phyloP scores from a whole-genome alignment of 2,329 filamentous ascomycete genomes.

The Aspergillus glaucus region DNA sequence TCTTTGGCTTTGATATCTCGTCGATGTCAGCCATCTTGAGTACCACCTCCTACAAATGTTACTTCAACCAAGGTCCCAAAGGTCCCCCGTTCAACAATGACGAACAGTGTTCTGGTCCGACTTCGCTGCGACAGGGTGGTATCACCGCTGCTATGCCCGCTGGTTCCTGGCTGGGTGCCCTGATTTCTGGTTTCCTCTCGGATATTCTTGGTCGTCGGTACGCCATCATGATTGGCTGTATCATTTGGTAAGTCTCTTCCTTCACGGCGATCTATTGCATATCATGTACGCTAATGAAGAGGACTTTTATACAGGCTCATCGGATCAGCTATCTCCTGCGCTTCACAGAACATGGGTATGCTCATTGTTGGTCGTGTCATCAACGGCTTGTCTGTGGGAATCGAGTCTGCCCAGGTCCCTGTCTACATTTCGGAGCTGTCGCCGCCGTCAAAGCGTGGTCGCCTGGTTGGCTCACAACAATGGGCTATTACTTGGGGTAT shows the following conservation, averaged over 20 bases:
- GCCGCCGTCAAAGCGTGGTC: constrained; percentile 49
- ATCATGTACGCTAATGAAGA: constrained; percentile 22
- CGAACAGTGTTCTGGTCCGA: constrained; percentile 41
- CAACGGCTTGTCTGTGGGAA: constrained; percentile 66
- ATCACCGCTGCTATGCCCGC: constrained; percentile 69
- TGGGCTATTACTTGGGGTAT: constrained; percentile 70
- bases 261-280: constrained; percentile 57
- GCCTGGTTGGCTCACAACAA: constrained; percentile 67
- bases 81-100: constrained; percentile 49
- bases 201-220: constrained; percentile 50
- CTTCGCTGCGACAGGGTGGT: constrained; percentile 52
- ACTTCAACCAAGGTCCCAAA: constrained; percentile 56
- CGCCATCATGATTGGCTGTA: constrained; percentile 45
- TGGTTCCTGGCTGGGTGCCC: constrained; percentile 60
- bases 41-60: constrained; percentile 55
- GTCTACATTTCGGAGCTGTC: constrained; percentile 66
- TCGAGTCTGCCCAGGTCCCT: constrained; percentile 63
- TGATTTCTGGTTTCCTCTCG: constrained; percentile 50
- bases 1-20: constrained; percentile 32
- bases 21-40: constrained; percentile 29
- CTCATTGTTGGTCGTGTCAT: constrained; percentile 63
- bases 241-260: constrained; percentile 37
- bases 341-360: constrained; percentile 60
- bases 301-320: constrained; percentile 34
- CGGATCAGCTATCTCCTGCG: constrained; percentile 52